Percentiles rank a stretch among this genome's conserved stretches.
Conservation (phyloP, 2,329 filamentous ascomycete species). For the Thelonectria rubi region DNA sequence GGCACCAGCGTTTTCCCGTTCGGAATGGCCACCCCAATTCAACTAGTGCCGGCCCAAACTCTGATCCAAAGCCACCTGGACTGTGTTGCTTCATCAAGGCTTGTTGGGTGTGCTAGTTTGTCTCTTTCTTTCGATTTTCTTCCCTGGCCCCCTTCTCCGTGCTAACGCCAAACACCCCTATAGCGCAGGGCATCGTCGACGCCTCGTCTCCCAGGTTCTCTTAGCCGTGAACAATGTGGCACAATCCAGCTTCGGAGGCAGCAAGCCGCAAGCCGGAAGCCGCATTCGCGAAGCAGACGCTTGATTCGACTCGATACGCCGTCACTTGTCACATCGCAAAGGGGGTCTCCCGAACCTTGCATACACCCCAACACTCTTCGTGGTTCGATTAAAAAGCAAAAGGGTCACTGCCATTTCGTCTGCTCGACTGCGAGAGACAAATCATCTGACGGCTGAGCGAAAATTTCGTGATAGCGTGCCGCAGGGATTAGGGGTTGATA, state of each 20-base stretch:
- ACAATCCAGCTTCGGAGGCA: conserved; percentile 8
- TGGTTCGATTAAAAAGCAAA: conserved; percentile 25
- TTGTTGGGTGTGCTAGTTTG: conserved; percentile 9
- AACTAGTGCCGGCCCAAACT: conserved; percentile 22
- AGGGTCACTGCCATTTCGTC: neutral
- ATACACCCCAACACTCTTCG: conserved; percentile 9
- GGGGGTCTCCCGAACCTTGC: conserved; percentile 9
- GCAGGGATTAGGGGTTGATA: conserved; percentile 19
- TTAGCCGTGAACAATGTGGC: conserved; percentile 7
- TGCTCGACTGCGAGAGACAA: neutral
- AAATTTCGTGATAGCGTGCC: conserved; percentile 9
- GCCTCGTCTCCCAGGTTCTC: conserved; percentile 7
- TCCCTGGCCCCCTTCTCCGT: neutral
- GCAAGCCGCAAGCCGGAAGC: conserved; percentile 1
- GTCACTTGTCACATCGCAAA: conserved; percentile 24
- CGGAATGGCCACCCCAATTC: conserved; percentile 20
- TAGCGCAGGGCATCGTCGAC: neutral
- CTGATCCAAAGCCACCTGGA: conserved; percentile 10
- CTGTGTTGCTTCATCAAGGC: neutral
- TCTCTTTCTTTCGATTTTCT: neutral
- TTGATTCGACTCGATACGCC: conserved; percentile 24
- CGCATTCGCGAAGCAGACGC: conserved; percentile 20
- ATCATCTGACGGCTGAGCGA: conserved; percentile 6
- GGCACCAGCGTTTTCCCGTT: conserved; percentile 15
- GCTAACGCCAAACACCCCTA: conserved; percentile 10